These are phyloP conservation scores for Nakazawaea laoshanensis DNA, from an alignment of 805 yeast genomes.

Conservation along the genomic window DNA sequence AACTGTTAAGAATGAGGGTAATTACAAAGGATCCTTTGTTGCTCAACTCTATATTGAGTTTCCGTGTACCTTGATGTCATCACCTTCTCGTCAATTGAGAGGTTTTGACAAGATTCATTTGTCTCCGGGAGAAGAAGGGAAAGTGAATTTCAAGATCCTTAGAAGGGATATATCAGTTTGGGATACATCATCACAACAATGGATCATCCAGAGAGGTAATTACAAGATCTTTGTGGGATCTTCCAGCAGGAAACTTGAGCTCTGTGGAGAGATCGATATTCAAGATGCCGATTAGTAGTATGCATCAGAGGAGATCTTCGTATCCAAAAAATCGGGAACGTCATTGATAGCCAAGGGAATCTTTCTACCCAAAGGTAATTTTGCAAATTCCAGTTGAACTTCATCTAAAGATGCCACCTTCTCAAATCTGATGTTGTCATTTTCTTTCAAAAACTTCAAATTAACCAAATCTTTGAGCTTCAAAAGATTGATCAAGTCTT, in stretches of 20 bases:
- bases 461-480: conserved; percentile 7
- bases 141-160: conserved; percentile 33
- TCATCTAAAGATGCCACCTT: conserved; percentile 1
- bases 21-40: conserved; percentile 35
- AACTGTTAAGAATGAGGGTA: conserved; percentile 39
- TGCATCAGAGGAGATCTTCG: background rate
- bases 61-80: conserved; percentile 36
- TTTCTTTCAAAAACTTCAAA: conserved; percentile 10
- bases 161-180: conserved; percentile 49
- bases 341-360: conserved; percentile 8
- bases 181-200: conserved; percentile 47
- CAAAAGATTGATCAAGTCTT: conserved; percentile 6
- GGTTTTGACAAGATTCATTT: conserved; percentile 49
- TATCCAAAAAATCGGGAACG: conserved; percentile 2
- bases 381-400: background rate
- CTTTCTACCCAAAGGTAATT: conserved; percentile 7
- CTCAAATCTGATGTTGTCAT: conserved; percentile 9
- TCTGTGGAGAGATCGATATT: conserved; percentile 31
- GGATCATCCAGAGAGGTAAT: conserved; percentile 50
- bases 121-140: conserved; percentile 28
- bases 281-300: conserved; percentile 13
- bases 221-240: conserved; percentile 44
- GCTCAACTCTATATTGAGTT: conserved; percentile 46
- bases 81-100: conserved; percentile 44
- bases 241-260: conserved; percentile 36